Base-by-base conservation (phyloP, 2,329 filamentous ascomycete genomes). In the Periglandula ipomoeae region DNA sequence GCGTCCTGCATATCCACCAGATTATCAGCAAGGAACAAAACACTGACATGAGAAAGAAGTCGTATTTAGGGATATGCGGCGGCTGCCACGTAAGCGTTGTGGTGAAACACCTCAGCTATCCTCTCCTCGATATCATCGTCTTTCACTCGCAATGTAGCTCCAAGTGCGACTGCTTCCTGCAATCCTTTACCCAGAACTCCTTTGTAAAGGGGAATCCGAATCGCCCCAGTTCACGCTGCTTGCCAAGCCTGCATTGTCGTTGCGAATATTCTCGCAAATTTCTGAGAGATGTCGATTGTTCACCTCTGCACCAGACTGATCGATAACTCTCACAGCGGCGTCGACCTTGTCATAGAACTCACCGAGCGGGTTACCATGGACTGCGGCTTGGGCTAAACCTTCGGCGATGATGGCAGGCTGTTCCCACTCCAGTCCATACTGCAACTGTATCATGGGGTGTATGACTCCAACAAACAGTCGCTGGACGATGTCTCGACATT, bases 401-500 rank as follows among this genome's bases (percentile, higher is more conserved):
- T 91, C 80, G 5, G 89, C 87, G 24, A 95, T 74, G 51, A 95
- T 81, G 34, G 85, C 85, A 2, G 87, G 87, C 60, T 95, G 88
- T 9, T 76, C 64, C 70, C 89, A 95, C 61, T 95, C 89, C 32
- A 95, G 62, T 4, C 86, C 89, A 60, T 89, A 95, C 44, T 89
- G 86, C 19, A 95, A 75, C 61, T 95, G 88, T 53, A 95, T 90
- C 15, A 93, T 68, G 2, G 89, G 88, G 59, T 95, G 88, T 2
- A 89, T 57, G 53, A 91, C 24, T 75, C 82, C 83, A 15, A 75
- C 76, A 59, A 79, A 89, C 59, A 91, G 68, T 17, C 89, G 74
- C 2, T 73, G 71, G 3, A 90, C 67, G 71, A 95, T 70, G 52
- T 83, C 81, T 35, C 89, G 79, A 4, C 84, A 81, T 39, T 74